A percentile compares a stretch with the other conserved stretches of the same genome.
These are phyloP conservation scores for Centrapalus pauciflorus DNA, from an alignment of 129 eudicot species.

Conservation along the genomic window DNA sequence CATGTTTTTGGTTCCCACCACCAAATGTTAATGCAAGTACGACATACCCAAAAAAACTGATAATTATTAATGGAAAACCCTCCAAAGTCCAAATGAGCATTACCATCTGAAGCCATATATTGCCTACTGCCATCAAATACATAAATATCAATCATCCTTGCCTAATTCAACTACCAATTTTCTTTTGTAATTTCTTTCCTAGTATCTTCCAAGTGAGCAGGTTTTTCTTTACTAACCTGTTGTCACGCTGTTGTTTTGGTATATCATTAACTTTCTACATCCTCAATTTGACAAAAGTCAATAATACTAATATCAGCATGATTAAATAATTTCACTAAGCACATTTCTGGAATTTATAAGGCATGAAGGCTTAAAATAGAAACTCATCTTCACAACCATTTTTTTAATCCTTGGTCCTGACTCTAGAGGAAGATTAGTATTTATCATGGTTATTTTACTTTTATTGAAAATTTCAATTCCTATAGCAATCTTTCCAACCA, in stretches of 20 bases:
- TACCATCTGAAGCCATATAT: too few relatives aligned
- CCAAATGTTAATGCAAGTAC: too few relatives aligned
- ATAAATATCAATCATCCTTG: not conserved
- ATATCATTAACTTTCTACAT: not conserved
- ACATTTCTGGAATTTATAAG: not conserved
- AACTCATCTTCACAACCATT: not conserved
- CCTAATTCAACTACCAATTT: not conserved
- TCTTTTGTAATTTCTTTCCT: not conserved
- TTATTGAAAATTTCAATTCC: not conserved
- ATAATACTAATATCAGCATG: not conserved
- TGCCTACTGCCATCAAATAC: not conserved
- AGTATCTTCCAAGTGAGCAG: slow-evolving; percentile 1
- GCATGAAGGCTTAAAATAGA: not conserved
- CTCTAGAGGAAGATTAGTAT: not conserved
- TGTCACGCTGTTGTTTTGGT: not conserved
- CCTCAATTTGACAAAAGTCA: not conserved
- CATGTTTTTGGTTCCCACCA: not conserved
- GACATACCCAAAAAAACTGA: too few relatives aligned
- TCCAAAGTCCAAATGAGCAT: too few relatives aligned
- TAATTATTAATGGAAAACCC: too few relatives aligned
- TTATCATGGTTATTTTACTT: not conserved
- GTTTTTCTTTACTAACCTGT: not conserved
- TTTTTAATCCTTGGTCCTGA: not conserved
- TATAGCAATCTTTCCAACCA: not conserved
- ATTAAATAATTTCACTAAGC: not conserved